Conservation (phyloP, 2,329 filamentous ascomycete genomes). For the Fusarium austroafricanum region DNA sequence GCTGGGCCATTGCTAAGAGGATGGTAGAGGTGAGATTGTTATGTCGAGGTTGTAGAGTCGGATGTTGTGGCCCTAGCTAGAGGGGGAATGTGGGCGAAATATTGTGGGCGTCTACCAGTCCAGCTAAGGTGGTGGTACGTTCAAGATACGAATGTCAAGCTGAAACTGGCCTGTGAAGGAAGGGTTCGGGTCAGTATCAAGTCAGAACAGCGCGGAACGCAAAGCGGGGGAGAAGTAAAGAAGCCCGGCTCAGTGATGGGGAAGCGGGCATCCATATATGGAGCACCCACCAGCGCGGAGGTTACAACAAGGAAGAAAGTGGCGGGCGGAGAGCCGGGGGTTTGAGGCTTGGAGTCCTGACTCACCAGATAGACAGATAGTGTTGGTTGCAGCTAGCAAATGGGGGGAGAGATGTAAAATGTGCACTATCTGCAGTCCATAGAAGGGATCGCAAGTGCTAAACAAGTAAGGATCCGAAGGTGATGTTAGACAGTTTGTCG, state of each 20-base stretch:
- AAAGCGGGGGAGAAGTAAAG: constrained; percentile 30
- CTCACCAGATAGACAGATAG: constrained; percentile 37
- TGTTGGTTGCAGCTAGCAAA: constrained; percentile 13
- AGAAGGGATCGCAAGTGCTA: constrained; percentile 25
- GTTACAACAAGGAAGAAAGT: constrained; percentile 34
- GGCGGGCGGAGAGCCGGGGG: constrained; percentile 32
- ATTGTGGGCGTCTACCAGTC: constrained; percentile 42
- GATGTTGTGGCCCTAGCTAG: constrained; percentile 40
- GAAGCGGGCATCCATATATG: constrained; percentile 41
- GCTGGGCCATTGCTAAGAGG: constrained; percentile 61
- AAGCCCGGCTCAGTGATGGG: constrained; percentile 34
- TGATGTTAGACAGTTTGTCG: constrained; percentile 23
- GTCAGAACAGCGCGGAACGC: constrained; percentile 24
- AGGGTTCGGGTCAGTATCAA: constrained; percentile 39
- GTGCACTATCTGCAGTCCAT: constrained; percentile 41
- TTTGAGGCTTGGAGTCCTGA: constrained; percentile 32
- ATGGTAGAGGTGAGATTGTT: constrained; percentile 19
- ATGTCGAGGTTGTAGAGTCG: constrained; percentile 24
- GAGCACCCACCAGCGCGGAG: constrained; percentile 36
- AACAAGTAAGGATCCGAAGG: constrained; percentile 4
- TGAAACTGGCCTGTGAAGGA: constrained; percentile 30
- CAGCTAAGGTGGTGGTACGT: constrained; percentile 34
- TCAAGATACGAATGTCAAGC: constrained; percentile 26
- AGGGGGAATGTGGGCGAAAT: constrained; percentile 41
- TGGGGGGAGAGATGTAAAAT: neutral